phyloP scores from a whole-genome alignment of 2,329 filamentous ascomycete species.

The Gyromitra esculenta region DNA sequence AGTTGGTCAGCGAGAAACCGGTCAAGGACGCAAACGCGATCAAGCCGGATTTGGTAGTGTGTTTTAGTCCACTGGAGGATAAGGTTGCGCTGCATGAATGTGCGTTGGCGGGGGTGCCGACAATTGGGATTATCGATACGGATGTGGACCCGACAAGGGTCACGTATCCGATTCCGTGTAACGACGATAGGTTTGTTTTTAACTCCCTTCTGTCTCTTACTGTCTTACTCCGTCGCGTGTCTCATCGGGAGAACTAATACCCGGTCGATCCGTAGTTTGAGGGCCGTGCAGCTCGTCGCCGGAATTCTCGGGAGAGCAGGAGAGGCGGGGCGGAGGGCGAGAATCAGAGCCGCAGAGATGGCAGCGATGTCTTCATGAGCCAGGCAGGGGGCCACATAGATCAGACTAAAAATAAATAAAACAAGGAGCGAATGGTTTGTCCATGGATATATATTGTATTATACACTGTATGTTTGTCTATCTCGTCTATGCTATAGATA shows the following conservation, averaged over 20 bases:
- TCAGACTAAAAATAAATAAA: background rate
- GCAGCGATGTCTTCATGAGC: background rate
- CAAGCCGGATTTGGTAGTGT: constrained; percentile 89
- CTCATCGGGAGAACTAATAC: constrained; percentile 15
- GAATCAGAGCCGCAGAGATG: constrained; percentile 50
- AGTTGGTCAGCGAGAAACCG: constrained; percentile 70
- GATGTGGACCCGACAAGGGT: constrained; percentile 92
- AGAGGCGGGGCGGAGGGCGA: constrained; percentile 68
- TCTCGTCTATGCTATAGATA: constrained; percentile 18
- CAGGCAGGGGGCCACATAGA: background rate
- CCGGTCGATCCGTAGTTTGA: constrained; percentile 68
- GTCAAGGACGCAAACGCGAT: constrained; percentile 73
- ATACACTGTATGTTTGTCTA: constrained; percentile 6
- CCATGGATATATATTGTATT: constrained; percentile 20
- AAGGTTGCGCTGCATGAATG: constrained; percentile 91
- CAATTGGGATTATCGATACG: constrained; percentile 93
- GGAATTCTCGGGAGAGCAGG: constrained; percentile 87
- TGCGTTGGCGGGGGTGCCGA: constrained; percentile 84
- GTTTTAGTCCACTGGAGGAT: constrained; percentile 92
- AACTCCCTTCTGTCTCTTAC: too few relatives aligned
- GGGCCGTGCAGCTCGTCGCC: constrained; percentile 81
- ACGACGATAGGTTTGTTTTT: constrained; percentile 82
- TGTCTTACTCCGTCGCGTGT: background rate
- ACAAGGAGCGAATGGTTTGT: constrained; percentile 2
- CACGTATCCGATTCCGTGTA: constrained; percentile 94